Base-by-base conservation (phyloP, 2,329 filamentous ascomycete species). In the Pseudogymnoascus sp. region DNA sequence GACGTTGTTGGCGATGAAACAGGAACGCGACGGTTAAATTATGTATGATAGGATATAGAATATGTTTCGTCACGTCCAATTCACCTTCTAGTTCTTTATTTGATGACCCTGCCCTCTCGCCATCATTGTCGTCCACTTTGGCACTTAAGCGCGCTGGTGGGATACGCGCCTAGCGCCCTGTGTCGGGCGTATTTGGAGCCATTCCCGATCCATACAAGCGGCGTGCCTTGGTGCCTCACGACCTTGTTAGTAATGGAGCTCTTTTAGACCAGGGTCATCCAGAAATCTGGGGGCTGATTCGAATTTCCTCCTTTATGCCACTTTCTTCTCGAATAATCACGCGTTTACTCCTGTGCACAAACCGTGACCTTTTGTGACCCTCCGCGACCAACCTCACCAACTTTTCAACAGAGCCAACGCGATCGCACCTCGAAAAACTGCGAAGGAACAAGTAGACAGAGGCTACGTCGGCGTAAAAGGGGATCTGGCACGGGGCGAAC, bases 121-220 rank as follows among this genome's bases (percentile, higher is more conserved):
- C 45, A 55, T 55, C 45, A 55, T 55, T 55, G 45, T 55, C 45
- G 45, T 55, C 26, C 45, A 55, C 45, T 55, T 55, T 55, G 45
- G 45, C 45, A 55, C 45, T 55, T 55, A 55, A 55, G 45, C 45
- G 45, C 45, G 45, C 45, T 55, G 45, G 45, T 55, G 45, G 45
- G 45, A 55, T 55, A 55, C 45, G 45, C 45, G 45, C 45, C 45
- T 55, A 55, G 45, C 45, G 45, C 45, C 45, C 45, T 33, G 31
- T 33, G 45, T 31, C 26, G 26, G 45, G n/a, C 45, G 45, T 55
- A 55, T 55, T 55, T 55, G 26, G 45, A 33, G n/a, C 45, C 45
- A 55, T 31, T 55, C 45, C 45, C 45, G 45, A 55, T 55, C 26
- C 45, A 55, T 55, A 31, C 45, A 55, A 55, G 45, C n/a, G 26